Percentiles rank a stretch among this genome's conserved stretches.
Evolutionary conservation across 345 rosid genomes (phyloP).

Genomic region (Cardamine occulta): DNA sequence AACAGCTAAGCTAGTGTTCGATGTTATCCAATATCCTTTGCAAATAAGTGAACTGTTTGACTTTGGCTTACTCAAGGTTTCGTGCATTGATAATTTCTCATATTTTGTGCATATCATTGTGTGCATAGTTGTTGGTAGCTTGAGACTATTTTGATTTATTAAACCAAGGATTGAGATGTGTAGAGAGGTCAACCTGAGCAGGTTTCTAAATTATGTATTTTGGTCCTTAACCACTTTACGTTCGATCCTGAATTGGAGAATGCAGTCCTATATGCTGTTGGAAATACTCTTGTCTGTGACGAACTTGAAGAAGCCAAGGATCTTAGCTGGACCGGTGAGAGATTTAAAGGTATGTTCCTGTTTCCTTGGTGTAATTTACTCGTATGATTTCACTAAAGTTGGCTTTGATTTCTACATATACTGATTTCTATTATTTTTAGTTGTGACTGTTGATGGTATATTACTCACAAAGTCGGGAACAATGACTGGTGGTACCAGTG

Average conservation of each 20-base stretch:
- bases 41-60: conserved; percentile 32
- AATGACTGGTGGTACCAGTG: conserved; percentile 99
- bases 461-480: conserved; percentile 94
- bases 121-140: conserved; percentile 32
- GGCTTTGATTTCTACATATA: conserved; percentile 27
- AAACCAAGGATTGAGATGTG: conserved; percentile 21
- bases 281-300: conserved; percentile 94
- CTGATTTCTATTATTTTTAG: conserved; percentile 50
- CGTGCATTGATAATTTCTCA: conserved; percentile 11
- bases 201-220: conserved; percentile 24
- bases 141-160: conserved; percentile 25
- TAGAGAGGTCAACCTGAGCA: conserved; percentile 4
- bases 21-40: conserved; percentile 96
- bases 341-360: conserved; percentile 71
- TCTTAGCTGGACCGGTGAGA: conserved; percentile 95
- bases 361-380: conserved; percentile 24
- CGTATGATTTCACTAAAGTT: conserved; percentile 19
- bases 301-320: conserved; percentile 93
- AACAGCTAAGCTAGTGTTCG: conserved; percentile 79
- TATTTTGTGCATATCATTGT: conserved; percentile 21
- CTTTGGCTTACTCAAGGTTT: conserved; percentile 28
- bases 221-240: conserved; percentile 74
- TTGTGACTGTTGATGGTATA: conserved; percentile 95
- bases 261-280: conserved; percentile 94
- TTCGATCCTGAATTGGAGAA: conserved; percentile 89